A percentile compares a stretch with the other conserved stretches of the same genome.
Evolutionary conservation across 192 early-diverging fungal species (phyloP).

Genomic region (Pilaira anomala): DNA sequence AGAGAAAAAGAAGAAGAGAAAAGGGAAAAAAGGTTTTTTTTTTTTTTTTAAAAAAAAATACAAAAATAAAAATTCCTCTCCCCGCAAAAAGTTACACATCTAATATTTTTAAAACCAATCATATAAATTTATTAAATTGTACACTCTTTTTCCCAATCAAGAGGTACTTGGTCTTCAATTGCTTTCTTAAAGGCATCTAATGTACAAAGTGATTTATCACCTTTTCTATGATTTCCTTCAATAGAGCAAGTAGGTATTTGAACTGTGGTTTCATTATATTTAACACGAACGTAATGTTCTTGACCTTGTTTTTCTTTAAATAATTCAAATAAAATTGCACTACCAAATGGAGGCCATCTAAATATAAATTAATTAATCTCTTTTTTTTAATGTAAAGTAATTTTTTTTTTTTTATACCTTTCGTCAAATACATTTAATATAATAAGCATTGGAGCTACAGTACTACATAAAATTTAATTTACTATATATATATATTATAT

Average conservation of each 20-base stretch:
- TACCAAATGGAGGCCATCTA: slow-evolving; percentile 45
- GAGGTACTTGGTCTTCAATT: slow-evolving; percentile 33
- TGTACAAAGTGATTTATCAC: slow-evolving; percentile 37
- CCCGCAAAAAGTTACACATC: slow-evolving; percentile 14
- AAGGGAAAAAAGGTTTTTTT: slow-evolving; percentile 1
- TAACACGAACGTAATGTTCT: slow-evolving; percentile 36
- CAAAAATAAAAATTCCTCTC: background rate
- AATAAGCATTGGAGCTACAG: slow-evolving; percentile 34
- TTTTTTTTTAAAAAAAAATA: no score
- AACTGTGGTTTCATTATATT: slow-evolving; percentile 35
- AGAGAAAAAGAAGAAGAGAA: background rate
- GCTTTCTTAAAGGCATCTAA: slow-evolving; percentile 34
- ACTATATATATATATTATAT: background rate
- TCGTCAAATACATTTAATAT: slow-evolving; percentile 32
- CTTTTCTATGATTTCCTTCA: slow-evolving; percentile 26
- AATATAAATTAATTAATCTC: background rate
- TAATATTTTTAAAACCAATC: background rate
- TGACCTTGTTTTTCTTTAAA: slow-evolving; percentile 29
- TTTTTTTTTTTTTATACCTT: slow-evolving; percentile 19
- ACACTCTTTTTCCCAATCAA: slow-evolving; percentile 39
- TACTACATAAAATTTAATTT: slow-evolving; percentile 18
- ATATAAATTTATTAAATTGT: slow-evolving; percentile 9
- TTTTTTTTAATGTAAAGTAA: no score
- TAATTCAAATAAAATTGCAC: slow-evolving; percentile 38
- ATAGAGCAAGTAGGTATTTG: slow-evolving; percentile 32